Base-by-base conservation (phyloP, 2,329 filamentous ascomycete species). In the Davidsoniella australis region DNA sequence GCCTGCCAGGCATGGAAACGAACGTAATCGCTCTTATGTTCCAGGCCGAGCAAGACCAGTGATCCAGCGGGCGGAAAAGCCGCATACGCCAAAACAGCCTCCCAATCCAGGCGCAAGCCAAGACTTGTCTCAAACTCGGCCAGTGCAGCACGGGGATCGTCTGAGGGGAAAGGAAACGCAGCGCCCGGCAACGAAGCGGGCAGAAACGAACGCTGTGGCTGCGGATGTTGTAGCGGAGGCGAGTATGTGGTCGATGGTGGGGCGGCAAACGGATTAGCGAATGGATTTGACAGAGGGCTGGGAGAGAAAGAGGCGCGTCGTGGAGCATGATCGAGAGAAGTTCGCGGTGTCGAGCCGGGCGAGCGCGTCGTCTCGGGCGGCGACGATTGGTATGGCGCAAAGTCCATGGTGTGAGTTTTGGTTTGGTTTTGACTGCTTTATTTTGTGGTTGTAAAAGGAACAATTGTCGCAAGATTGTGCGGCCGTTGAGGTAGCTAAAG, bases 1-100 rank as follows among this genome's bases (percentile, higher is more conserved):
- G 83, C 85, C 66, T 98, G 91, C 89, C 91, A 98, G 6, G 91
- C 91, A 64, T 98, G 91, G 58, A 96, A 96, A 55, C 91, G 76
- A 51, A 98, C 91, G 64, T 94, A 98, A 66, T 98, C 91, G 61
- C 87, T 95, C 69, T 94, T 91, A 60, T 88, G 78, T 71, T 98
- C 91, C 55, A 89, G 62, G 41, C 96, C 75, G 56, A 98, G 65
- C 57, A 98, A 65, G 56, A 94, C 63, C 23, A 95, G 85, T 2
- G 83, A 85, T 2, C 89, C 91, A 0, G 88, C 72, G 1, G 91
- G 91, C 54, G 91, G 91, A 12, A 94, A 66, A 45, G 82, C 69
- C 54, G 95, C 62, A 63, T 98, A 98, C 47, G 91, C 89, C 59
- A 95, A 66, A 61, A 82, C 85, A 5, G 91, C 89, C 69, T 96